A percentile compares a stretch with the other conserved stretches of the same genome.
Evolutionary conservation across 129 eudicot genomes (phyloP).

Genomic region (Saposhnikovia divaricata): DNA sequence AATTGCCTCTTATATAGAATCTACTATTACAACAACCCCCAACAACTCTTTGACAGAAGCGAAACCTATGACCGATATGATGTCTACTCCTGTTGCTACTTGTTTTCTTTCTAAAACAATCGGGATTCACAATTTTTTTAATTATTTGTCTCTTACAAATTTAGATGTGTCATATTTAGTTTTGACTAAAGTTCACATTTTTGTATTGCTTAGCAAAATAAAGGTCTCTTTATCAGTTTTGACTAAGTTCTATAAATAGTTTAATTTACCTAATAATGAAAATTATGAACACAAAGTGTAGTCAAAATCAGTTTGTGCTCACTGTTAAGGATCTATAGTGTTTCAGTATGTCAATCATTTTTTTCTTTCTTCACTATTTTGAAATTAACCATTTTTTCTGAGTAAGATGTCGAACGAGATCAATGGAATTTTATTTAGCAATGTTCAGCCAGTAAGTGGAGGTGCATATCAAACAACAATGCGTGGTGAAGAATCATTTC

Average conservation of each 20-base stretch:
- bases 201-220: background rate
- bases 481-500: conserved; percentile 66
- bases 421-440: conserved; percentile 64
- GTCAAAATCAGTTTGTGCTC: background rate
- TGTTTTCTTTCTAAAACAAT: background rate
- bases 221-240: background rate
- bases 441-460: conserved; percentile 67
- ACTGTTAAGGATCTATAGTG: background rate
- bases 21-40: too few relatives aligned
- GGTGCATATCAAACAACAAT: conserved; percentile 54
- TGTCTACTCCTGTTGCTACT: background rate
- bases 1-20: too few relatives aligned
- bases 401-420: conserved; percentile 80
- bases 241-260: too few relatives aligned
- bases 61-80: background rate
- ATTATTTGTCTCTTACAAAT: background rate
- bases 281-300: background rate
- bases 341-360: background rate
- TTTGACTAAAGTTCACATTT: background rate
- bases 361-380: background rate
- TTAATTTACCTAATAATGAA: background rate
- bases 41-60: too few relatives aligned
- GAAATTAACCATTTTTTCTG: background rate
- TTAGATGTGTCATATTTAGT: background rate
- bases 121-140: background rate